Evolutionary conservation across 441 rosid species (phyloP).

Genomic region (Codiaeum variegatum): DNA sequence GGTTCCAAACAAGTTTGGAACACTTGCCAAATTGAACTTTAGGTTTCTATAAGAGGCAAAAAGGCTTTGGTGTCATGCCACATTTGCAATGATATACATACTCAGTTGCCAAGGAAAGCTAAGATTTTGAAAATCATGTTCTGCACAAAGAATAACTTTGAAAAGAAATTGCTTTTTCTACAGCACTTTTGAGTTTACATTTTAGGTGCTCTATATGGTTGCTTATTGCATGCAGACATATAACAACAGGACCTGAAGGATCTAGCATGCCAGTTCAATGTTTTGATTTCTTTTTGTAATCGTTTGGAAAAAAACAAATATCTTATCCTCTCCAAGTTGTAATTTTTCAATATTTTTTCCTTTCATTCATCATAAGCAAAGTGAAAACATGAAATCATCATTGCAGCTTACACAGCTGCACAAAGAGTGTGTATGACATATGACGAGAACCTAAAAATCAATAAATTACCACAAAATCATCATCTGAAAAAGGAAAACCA

Average conservation of each 20-base stretch:
- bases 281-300: neutral
- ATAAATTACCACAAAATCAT: neutral
- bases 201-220: neutral
- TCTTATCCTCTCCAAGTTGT: neutral
- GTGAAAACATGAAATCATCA: neutral
- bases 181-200: neutral
- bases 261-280: neutral
- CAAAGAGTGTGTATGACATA: neutral
- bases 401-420: neutral
- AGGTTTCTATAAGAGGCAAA: neutral
- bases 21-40: neutral
- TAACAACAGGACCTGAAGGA: neutral
- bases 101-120: neutral
- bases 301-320: neutral
- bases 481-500: conserved; percentile 7
- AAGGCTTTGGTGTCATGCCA: neutral
- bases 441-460: conserved; percentile 5
- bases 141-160: neutral
- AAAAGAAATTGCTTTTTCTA: neutral
- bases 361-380: neutral
- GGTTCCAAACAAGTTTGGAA: neutral
- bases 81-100: neutral
- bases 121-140: neutral
- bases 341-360: neutral
- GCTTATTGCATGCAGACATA: neutral